Evolutionary conservation across 495 filamentous ascomycete species (phyloP).

Genomic region (Neurospora sp.): DNA sequence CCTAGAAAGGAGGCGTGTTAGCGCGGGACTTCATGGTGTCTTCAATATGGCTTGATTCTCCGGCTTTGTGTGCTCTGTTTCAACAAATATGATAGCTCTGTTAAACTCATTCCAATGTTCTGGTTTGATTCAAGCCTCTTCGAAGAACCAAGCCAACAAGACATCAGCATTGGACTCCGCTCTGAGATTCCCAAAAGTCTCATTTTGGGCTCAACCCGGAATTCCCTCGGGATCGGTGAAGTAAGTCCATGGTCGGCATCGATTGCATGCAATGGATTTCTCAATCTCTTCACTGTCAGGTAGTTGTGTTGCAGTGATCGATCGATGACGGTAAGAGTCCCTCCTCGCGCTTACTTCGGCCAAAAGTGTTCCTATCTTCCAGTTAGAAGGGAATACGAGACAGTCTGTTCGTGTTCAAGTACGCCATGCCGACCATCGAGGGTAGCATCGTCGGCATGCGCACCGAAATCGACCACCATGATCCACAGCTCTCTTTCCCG

Average conservation of each 20-base stretch:
- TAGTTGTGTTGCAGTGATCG: neutral
- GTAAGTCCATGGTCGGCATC: neutral
- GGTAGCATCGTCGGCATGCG: neutral
- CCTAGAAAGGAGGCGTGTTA: neutral
- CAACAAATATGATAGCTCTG: neutral
- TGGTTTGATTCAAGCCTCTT: neutral
- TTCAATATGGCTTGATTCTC: neutral
- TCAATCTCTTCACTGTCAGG: neutral
- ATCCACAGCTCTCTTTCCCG: neutral
- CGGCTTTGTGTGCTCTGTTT: neutral
- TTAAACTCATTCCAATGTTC: neutral
- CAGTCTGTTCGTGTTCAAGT: neutral
- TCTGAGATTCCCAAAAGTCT: neutral
- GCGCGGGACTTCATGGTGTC: neutral
- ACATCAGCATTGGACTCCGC: neutral
- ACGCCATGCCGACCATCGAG: neutral
- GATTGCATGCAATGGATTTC: neutral
- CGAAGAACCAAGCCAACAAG: neutral
- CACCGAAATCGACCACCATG: neutral
- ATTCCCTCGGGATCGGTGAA: neutral
- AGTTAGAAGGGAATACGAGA: neutral
- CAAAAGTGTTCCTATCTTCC: neutral
- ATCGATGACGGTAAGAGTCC: neutral
- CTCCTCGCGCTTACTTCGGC: neutral
- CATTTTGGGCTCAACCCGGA: neutral